These are phyloP conservation scores for Colletotrichum filicis DNA, from an alignment of 2,329 filamentous ascomycete species.

Conservation along the genomic window DNA sequence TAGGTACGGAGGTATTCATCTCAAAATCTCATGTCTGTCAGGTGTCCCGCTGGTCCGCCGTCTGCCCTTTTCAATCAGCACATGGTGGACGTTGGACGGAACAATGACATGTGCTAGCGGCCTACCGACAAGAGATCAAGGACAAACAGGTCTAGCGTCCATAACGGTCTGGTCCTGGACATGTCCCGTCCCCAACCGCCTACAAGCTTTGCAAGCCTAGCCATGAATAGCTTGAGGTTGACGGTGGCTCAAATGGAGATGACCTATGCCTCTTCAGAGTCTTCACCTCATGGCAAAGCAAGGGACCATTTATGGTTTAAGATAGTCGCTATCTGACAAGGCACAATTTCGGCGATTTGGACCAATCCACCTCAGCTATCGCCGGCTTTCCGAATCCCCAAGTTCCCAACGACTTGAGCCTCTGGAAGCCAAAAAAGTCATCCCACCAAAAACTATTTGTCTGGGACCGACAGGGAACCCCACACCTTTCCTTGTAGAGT, in stretches of 20 bases:
- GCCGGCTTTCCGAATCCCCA: slow-evolving; percentile 12
- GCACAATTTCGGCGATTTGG: neutral
- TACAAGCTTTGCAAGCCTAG: neutral
- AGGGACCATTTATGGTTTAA: slow-evolving; percentile 9
- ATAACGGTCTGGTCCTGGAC: slow-evolving; percentile 3
- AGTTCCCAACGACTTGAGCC: slow-evolving; percentile 21
- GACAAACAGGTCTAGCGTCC: neutral
- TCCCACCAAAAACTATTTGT: slow-evolving; percentile 31
- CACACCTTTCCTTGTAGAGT: slow-evolving; percentile 1
- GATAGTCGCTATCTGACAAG: no score
- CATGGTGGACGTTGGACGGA: neutral
- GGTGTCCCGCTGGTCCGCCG: slow-evolving; percentile 15
- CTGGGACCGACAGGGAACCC: slow-evolving; percentile 26
- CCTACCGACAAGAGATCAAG: slow-evolving; percentile 1
- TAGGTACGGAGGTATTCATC: neutral
- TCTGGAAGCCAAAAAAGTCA: slow-evolving; percentile 12
- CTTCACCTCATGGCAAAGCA: neutral
- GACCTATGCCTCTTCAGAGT: no score
- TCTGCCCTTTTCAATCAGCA: neutral
- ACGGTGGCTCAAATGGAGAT: neutral
- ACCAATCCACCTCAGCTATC: slow-evolving; percentile 18
- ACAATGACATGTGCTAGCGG: slow-evolving; percentile 30
- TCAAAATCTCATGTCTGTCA: slow-evolving; percentile 8
- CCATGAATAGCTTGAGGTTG: neutral
- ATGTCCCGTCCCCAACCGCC: neutral